phyloP scores from a whole-genome alignment of 805 yeast species.

The Hanseniaspora meyeri region DNA sequence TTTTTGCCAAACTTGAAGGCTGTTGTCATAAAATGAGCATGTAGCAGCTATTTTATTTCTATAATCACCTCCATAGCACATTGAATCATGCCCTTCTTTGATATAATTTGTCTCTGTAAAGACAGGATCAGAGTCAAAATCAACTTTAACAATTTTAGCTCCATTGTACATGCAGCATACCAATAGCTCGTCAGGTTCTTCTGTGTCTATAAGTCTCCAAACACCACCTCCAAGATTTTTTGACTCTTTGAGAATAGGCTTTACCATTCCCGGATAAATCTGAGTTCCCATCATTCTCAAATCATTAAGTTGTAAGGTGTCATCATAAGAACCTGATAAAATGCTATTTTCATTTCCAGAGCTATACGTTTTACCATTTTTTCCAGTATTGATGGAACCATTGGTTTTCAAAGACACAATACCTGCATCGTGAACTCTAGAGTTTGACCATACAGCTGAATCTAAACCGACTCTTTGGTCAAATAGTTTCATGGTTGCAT shows the following conservation, averaged over 20 bases:
- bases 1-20: slow-evolving; percentile 59
- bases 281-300: slow-evolving; percentile 41
- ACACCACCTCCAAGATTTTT: slow-evolving; percentile 81
- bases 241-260: slow-evolving; percentile 32
- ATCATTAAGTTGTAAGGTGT: slow-evolving; percentile 56
- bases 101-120: slow-evolving; percentile 24
- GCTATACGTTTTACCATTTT: slow-evolving; percentile 22
- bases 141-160: slow-evolving; percentile 50
- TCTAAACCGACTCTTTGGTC: slow-evolving; percentile 39
- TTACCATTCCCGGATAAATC: slow-evolving; percentile 40
- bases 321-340: slow-evolving; percentile 87
- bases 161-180: slow-evolving; percentile 96
- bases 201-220: slow-evolving; percentile 67
- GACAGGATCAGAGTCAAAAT: slow-evolving; percentile 27
- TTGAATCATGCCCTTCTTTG: slow-evolving; percentile 69
- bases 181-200: slow-evolving; percentile 36
- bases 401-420: slow-evolving; percentile 66
- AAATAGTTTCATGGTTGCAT: slow-evolving; percentile 59
- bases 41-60: slow-evolving; percentile 48
- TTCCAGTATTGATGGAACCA: neutral
- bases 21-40: slow-evolving; percentile 83
- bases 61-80: slow-evolving; percentile 97
- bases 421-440: slow-evolving; percentile 76
- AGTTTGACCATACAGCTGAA: slow-evolving; percentile 23
- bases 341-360: slow-evolving; percentile 22